A percentile compares a stretch with the other conserved stretches of the same genome.
These are phyloP conservation scores for Echites panduratus DNA, from an alignment of 257 asterid species.

Conservation along the genomic window DNA sequence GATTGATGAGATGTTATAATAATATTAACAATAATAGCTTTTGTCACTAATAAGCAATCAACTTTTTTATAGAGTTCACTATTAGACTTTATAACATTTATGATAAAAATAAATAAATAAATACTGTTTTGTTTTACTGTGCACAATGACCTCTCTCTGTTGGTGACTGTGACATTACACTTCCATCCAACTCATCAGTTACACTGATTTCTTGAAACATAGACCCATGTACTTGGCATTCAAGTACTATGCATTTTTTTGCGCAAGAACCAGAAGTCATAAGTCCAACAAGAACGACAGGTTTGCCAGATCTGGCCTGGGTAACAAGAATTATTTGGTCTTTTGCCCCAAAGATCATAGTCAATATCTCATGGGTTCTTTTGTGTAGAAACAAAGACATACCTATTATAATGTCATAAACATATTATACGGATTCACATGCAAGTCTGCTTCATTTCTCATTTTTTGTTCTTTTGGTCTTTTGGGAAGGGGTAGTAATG, in stretches of 20 bases:
- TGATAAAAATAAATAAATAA: too few species aligned
- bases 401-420: background rate
- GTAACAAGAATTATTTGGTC: background rate
- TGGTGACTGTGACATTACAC: conserved; percentile 6
- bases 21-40: too few species aligned
- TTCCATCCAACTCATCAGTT: conserved; percentile 12
- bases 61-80: too few species aligned
- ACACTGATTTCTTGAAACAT: conserved; percentile 2
- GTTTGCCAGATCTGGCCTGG: background rate
- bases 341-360: background rate
- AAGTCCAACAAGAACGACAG: background rate
- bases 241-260: conserved; percentile 6
- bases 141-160: background rate
- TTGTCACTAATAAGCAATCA: too few species aligned
- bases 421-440: background rate
- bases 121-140: background rate
- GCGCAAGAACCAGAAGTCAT: background rate
- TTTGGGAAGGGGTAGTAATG: background rate
- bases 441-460: background rate
- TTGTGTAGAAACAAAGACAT: too few species aligned
- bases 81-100: too few species aligned
- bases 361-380: background rate
- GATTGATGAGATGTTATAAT: too few species aligned
- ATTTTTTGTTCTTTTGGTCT: background rate
- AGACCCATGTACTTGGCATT: background rate